These are phyloP conservation scores for Aspergillus indologenus DNA, from an alignment of 495 filamentous ascomycete genomes.

Conservation along the genomic window DNA sequence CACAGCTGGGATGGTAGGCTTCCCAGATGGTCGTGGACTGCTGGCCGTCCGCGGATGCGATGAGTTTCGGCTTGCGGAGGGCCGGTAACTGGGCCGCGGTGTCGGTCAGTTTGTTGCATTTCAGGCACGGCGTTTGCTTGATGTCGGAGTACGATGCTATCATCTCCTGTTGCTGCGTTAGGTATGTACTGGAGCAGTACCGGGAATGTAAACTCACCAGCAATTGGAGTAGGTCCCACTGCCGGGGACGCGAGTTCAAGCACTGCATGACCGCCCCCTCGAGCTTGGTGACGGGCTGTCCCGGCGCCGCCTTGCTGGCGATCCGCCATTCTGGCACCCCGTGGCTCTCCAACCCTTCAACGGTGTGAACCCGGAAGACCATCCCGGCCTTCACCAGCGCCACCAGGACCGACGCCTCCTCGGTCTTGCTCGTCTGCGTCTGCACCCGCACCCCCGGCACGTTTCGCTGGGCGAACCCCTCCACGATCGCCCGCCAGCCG, in stretches of 20 bases:
- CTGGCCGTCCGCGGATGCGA: slow-evolving; percentile 2
- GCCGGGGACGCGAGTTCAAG: slow-evolving; percentile 34
- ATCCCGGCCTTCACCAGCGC: slow-evolving; percentile 36
- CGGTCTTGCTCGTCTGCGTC: slow-evolving; percentile 22
- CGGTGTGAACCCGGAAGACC: slow-evolving; percentile 29
- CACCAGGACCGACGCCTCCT: slow-evolving; percentile 25
- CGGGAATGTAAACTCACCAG: slow-evolving; percentile 32
- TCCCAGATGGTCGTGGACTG: slow-evolving; percentile 20
- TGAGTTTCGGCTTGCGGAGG: slow-evolving; percentile 25
- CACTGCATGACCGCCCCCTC: slow-evolving; percentile 33
- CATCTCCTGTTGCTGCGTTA: slow-evolving; percentile 17
- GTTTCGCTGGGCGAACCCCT: slow-evolving; percentile 27
- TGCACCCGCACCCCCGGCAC: slow-evolving; percentile 32
- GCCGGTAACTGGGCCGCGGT: slow-evolving; percentile 37
- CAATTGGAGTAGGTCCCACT: slow-evolving; percentile 44
- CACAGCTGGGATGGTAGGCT: slow-evolving; percentile 12
- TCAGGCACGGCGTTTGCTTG: slow-evolving; percentile 37
- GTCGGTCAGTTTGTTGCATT: slow-evolving; percentile 40
- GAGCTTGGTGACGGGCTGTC: slow-evolving; percentile 28
- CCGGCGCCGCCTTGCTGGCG: slow-evolving; percentile 20
- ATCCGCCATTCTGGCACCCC: slow-evolving; percentile 37
- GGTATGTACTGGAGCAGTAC: not conserved
- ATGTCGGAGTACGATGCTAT: slow-evolving; percentile 36
- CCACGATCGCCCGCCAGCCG: slow-evolving; percentile 33
- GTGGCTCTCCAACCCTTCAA: slow-evolving; percentile 14